Evolutionary conservation across 2,329 filamentous ascomycete genomes (phyloP).

Genomic region (Pseudopithomyces chartarum): DNA sequence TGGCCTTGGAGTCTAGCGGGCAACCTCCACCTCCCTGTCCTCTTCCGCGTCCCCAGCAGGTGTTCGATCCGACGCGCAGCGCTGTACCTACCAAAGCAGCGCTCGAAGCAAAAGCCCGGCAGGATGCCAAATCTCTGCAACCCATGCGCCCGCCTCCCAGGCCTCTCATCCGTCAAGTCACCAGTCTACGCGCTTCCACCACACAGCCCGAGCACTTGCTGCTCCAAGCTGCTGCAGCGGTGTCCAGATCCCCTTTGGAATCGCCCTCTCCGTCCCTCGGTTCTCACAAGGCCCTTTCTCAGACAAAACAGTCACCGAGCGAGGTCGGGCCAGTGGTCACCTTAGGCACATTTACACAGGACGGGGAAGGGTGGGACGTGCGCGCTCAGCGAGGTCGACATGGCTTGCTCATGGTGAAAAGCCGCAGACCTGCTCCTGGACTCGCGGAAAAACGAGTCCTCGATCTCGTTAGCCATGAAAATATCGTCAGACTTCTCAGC

Average conservation of each 20-base stretch:
- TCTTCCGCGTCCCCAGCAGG: neutral
- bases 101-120: neutral
- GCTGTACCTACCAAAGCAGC: neutral
- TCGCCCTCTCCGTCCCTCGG: neutral
- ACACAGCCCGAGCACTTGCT: neutral
- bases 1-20: neutral
- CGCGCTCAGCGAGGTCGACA: conserved; percentile 2
- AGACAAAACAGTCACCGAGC: neutral
- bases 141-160: neutral
- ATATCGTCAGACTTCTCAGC: conserved; percentile 3
- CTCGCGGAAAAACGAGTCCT: neutral
- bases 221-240: neutral
- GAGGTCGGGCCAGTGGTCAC: neutral
- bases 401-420: conserved; percentile 12
- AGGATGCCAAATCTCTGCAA: neutral
- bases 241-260: neutral
- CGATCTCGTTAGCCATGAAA: conserved; percentile 1
- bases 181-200: neutral
- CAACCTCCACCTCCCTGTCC: neutral
- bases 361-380: conserved; percentile 9
- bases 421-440: neutral
- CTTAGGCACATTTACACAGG: conserved; percentile 10
- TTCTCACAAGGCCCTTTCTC: neutral
- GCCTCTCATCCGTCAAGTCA: neutral
- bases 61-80: neutral